Conservation (phyloP, 306 rosid species). For the Biancaea sappan region DNA sequence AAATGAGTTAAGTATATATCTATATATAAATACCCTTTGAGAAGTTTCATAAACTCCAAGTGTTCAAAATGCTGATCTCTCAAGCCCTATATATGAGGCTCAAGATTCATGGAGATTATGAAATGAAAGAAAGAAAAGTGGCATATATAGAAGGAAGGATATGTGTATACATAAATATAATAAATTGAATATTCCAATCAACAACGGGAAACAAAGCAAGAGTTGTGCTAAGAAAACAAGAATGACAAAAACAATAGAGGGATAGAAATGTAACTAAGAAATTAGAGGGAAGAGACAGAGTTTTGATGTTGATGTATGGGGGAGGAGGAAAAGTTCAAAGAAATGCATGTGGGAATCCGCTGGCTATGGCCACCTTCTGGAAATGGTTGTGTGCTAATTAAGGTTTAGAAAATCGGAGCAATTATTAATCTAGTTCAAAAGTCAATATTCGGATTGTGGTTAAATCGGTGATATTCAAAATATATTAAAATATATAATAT, state of each 20-base stretch:
- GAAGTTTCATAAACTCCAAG: conserved; percentile 9
- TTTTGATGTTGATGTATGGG: too few species aligned
- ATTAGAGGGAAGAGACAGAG: neutral
- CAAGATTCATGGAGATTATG: conserved; percentile 9
- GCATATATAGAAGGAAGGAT: neutral
- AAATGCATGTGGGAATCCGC: too few species aligned
- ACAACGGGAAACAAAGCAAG: conserved; percentile 14
- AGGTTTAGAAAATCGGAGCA: too few species aligned
- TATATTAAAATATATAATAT: too few species aligned
- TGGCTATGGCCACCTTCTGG: too few species aligned
- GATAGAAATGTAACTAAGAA: neutral
- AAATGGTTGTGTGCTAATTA: too few species aligned
- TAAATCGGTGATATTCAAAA: too few species aligned
- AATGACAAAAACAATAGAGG: conserved; percentile 33
- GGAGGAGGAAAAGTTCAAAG: too few species aligned
- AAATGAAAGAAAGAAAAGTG: neutral
- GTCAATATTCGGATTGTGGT: too few species aligned
- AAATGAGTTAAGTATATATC: neutral
- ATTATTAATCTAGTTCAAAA: too few species aligned
- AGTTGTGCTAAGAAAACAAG: conserved; percentile 20
- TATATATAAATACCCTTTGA: neutral
- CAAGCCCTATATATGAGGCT: neutral
- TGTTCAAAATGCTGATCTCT: conserved; percentile 11
- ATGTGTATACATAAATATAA: too few species aligned
- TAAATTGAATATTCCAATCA: neutral